Base-by-base conservation (phyloP, 2,329 filamentous ascomycete genomes). In the Coniochaeta prunicola region DNA sequence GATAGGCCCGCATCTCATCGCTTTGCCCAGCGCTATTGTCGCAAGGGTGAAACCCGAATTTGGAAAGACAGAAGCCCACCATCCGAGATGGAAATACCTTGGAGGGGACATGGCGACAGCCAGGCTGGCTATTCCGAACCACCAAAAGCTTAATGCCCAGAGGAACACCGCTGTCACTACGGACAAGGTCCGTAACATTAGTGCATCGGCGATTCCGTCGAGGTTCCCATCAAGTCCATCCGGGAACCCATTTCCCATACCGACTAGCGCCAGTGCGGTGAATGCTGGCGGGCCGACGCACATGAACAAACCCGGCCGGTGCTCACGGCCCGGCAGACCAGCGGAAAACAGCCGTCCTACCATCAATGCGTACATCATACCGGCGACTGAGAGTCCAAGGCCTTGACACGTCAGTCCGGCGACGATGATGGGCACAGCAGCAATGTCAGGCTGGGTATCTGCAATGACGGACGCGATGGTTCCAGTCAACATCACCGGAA, bases 241-340 rank as follows among this genome's bases (percentile, higher is more conserved):
- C 7, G 81, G 79, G 3, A 86, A 69, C 9, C 79, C 78, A 53
- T 80, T 77, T 0, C 86, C 80, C 80, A 90, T 87, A 54, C 87
- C 87, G 38, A 91, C 82, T 42, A 90, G 76, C 0, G 88, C 87
- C 15, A 90, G 74, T 1, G 83, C 84, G 0, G 88, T 91, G 74
- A 90, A 91, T 1, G 85, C 81, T 0, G 87, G 87, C 1, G 88
- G 87, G 0, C 88, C 88, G n/a, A 90, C 88, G 60, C 85, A 87
- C 75, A 91, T 90, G 75, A 89, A 91, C 68, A 91, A 81, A 0
- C 83, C 87, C 0, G 88, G 85, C 56, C 88, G 77, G 61, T 87
- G 84, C 65, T 88, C 84, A 8, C 82, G 77, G 63, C 76, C 71
- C 0, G 87, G 87, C 17, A 90, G 78, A 1, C 87, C 80, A 1